These are phyloP conservation scores for Primulina huaijiensis DNA, from an alignment of 257 asterid species.

Conservation along the genomic window DNA sequence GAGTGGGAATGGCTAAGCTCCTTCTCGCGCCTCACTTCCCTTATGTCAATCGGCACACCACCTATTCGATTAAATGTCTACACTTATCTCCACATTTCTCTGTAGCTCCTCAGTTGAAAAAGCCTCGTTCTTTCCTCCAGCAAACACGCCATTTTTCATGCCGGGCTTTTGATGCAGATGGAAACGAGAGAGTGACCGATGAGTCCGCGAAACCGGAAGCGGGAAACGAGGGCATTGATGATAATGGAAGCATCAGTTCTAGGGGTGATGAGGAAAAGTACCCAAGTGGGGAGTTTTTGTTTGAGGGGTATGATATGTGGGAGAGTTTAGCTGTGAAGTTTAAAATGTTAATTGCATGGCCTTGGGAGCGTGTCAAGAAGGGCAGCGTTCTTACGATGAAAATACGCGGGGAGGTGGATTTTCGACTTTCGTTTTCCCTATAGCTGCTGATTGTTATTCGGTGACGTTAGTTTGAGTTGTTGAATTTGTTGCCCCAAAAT, in stretches of 20 bases:
- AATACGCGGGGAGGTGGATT: slow-evolving; percentile 77
- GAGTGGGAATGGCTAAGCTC: slow-evolving; percentile 34
- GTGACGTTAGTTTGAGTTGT: not conserved
- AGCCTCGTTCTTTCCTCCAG: slow-evolving; percentile 17
- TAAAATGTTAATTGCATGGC: slow-evolving; percentile 74
- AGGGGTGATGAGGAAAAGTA: slow-evolving; percentile 38
- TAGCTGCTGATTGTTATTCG: not conserved
- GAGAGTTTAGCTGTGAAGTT: slow-evolving; percentile 61
- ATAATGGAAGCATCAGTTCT: slow-evolving; percentile 27
- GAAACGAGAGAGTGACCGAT: slow-evolving; percentile 31
- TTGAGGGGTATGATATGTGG: slow-evolving; percentile 55
- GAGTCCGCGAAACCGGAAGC: slow-evolving; percentile 26
- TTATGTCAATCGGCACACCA: slow-evolving; percentile 44
- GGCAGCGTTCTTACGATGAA: slow-evolving; percentile 87
- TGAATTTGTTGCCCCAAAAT: too few relatives aligned
- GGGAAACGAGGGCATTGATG: slow-evolving; percentile 24
- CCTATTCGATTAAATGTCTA: slow-evolving; percentile 38
- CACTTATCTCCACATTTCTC: slow-evolving; percentile 28
- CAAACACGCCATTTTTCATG: slow-evolving; percentile 24
- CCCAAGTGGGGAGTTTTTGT: slow-evolving; percentile 83
- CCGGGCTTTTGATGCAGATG: slow-evolving; percentile 53
- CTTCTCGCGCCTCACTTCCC: slow-evolving; percentile 37
- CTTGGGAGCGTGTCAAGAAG: slow-evolving; percentile 91
- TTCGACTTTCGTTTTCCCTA: not conserved
- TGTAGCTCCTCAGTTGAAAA: slow-evolving; percentile 17